These are phyloP conservation scores for Candida tammaniensis DNA, from an alignment of 805 yeast species.

Conservation along the genomic window DNA sequence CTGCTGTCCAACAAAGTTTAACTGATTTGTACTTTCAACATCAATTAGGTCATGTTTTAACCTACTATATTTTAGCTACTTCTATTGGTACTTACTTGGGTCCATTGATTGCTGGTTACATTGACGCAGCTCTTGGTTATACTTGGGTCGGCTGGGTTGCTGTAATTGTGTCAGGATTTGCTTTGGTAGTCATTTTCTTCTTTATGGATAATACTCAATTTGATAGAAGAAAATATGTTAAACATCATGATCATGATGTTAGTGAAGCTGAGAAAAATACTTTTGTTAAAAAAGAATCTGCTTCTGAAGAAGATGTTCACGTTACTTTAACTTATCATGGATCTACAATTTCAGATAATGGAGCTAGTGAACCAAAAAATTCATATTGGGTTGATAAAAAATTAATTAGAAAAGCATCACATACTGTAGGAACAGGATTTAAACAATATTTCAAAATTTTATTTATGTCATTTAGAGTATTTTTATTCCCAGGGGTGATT, in stretches of 20 bases:
- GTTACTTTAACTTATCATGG: constrained; percentile 26
- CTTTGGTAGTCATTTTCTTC: constrained; percentile 38
- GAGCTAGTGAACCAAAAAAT: constrained; percentile 23
- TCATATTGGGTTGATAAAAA: constrained; percentile 30
- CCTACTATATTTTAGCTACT: constrained; percentile 53
- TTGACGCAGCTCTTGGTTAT: constrained; percentile 49
- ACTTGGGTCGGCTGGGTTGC: constrained; percentile 53
- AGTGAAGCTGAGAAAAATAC: too few species aligned
- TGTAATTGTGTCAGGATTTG: constrained; percentile 41
- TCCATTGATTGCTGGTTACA: constrained; percentile 59
- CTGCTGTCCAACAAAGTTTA: constrained; percentile 39
- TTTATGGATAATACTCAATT: constrained; percentile 58
- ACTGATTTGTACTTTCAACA: constrained; percentile 38
- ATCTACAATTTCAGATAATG: constrained; percentile 38
- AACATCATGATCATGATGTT: neutral
- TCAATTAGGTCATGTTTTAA: constrained; percentile 49
- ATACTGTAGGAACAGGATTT: constrained; percentile 35
- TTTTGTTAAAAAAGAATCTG: constrained; percentile 7
- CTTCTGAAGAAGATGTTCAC: constrained; percentile 6
- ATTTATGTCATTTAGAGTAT: constrained; percentile 28
- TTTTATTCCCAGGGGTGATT: constrained; percentile 34
- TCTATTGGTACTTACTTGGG: constrained; percentile 55
- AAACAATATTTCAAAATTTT: constrained; percentile 41
- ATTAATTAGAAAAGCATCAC: constrained; percentile 33
- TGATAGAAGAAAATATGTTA: constrained; percentile 26